phyloP scores from a whole-genome alignment of 768 basidiomycete species.

The Rhizopogon vulgaris region DNA sequence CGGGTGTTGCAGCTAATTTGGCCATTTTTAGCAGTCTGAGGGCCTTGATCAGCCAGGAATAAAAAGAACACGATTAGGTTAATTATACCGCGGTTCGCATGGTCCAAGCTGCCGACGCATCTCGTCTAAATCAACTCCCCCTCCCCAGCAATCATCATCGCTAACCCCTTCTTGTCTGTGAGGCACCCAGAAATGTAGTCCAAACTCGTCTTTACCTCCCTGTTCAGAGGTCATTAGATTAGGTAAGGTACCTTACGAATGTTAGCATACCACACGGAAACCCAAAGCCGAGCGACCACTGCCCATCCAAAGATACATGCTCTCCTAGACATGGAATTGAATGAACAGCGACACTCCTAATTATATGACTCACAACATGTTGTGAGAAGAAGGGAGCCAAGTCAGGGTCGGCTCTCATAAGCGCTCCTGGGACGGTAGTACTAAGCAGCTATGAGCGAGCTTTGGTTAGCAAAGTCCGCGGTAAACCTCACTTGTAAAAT shows the following conservation, averaged over 20 bases:
- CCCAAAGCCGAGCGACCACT: conserved; percentile 15
- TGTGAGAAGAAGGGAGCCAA: conserved; percentile 27
- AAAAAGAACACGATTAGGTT: not conserved
- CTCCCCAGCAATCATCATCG: conserved; percentile 28
- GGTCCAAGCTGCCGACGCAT: conserved; percentile 22
- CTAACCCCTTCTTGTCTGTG: conserved; percentile 23
- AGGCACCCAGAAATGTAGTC: conserved; percentile 21
- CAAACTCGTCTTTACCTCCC: conserved; percentile 34
- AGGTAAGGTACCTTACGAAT: not conserved
- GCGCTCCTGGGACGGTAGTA: conserved; percentile 32
- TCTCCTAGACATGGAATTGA: conserved; percentile 4
- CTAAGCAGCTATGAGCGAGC: conserved; percentile 17
- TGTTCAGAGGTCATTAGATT: conserved; percentile 12
- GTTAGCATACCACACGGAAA: conserved; percentile 16
- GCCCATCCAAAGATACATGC: conserved; percentile 14
- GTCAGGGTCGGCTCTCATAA: conserved; percentile 35
- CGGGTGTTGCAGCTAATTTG: conserved; percentile 26
- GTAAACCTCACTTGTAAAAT: conserved; percentile 38
- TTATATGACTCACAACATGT: conserved; percentile 10
- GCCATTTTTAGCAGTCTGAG: conserved; percentile 33
- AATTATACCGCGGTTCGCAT: conserved; percentile 34
- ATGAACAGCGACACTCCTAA: too few relatives aligned
- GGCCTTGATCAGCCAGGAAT: not conserved
- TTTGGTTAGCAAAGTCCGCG: not conserved
- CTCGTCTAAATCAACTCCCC: conserved; percentile 25